Percentiles rank a stretch among this genome's conserved stretches.
These are phyloP conservation scores for Termitomyces sp. DNA, from an alignment of 768 basidiomycete species.

Conservation along the genomic window DNA sequence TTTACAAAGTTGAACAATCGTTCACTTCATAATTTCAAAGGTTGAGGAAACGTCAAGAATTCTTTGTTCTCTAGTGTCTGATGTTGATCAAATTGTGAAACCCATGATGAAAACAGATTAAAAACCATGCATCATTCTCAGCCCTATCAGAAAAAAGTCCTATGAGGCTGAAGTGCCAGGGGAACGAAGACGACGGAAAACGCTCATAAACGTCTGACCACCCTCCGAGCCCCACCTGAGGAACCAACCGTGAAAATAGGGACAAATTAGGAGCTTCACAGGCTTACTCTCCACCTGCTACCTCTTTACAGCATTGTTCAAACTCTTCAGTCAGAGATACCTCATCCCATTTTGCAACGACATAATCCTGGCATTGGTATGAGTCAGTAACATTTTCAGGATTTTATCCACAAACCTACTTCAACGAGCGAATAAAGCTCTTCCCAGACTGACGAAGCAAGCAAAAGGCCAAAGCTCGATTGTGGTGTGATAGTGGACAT, in stretches of 20 bases:
- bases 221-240: conserved; percentile 66
- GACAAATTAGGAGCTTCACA: background rate
- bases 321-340: conserved; percentile 60
- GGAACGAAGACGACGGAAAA: conserved; percentile 63
- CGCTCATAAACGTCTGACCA: conserved; percentile 58
- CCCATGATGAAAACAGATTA: background rate
- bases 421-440: conserved; percentile 56
- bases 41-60: too few species aligned
- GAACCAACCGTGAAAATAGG: background rate
- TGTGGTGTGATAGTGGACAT: conserved; percentile 62
- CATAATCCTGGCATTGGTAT: conserved; percentile 47
- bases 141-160: background rate
- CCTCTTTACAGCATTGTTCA: conserved; percentile 64
- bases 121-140: background rate
- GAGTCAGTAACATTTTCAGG: conserved; percentile 6
- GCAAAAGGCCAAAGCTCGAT: conserved; percentile 60
- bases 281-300: conserved; percentile 68
- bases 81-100: background rate
- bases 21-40: too few species aligned
- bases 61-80: background rate
- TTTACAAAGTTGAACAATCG: too few species aligned
- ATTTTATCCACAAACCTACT: conserved; percentile 28
- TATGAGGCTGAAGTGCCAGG: conserved; percentile 29
- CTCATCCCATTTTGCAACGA: conserved; percentile 72
- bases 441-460: conserved; percentile 65